A percentile compares a stretch with the other conserved stretches of the same genome.
Conservation (phyloP, 2,329 filamentous ascomycete genomes). For the Trichoderma harzianum region DNA sequence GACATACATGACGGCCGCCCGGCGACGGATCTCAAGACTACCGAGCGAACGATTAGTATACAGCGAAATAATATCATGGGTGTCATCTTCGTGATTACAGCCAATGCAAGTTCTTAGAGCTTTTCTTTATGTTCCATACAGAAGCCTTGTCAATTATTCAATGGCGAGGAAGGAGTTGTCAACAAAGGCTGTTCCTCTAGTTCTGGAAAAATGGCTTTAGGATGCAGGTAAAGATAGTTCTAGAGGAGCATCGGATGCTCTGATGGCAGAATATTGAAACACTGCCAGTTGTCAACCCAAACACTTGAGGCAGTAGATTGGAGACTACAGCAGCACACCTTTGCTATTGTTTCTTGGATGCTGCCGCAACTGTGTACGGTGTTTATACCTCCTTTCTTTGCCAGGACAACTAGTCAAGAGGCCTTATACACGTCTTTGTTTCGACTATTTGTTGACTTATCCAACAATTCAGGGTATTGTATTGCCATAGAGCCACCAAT, state of each 20-base stretch:
- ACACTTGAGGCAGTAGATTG: not conserved
- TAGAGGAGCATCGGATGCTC: not conserved
- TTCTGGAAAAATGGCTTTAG: not conserved
- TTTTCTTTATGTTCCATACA: not conserved
- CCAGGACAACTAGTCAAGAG: fast-evolving
- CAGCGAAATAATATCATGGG: not conserved
- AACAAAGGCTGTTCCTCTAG: not conserved
- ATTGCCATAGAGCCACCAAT: fast-evolving
- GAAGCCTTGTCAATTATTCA: not conserved
- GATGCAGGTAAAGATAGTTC: not conserved
- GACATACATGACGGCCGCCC: not conserved
- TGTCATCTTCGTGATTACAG: not conserved
- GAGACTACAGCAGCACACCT: not conserved
- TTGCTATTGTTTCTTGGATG: not conserved
- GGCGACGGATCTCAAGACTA: not conserved
- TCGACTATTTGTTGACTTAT: not conserved
- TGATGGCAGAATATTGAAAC: not conserved
- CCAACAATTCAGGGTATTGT: not conserved
- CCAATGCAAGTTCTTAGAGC: not conserved
- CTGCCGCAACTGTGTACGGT: not conserved
- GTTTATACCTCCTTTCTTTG: not conserved
- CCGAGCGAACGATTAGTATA: not conserved
- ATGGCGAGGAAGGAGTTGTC: not conserved
- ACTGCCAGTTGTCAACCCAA: not conserved
- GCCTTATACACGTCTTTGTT: not conserved